Evolutionary conservation across 148 eudicot species (phyloP).

Genomic region (Fallopia convolvulus): DNA sequence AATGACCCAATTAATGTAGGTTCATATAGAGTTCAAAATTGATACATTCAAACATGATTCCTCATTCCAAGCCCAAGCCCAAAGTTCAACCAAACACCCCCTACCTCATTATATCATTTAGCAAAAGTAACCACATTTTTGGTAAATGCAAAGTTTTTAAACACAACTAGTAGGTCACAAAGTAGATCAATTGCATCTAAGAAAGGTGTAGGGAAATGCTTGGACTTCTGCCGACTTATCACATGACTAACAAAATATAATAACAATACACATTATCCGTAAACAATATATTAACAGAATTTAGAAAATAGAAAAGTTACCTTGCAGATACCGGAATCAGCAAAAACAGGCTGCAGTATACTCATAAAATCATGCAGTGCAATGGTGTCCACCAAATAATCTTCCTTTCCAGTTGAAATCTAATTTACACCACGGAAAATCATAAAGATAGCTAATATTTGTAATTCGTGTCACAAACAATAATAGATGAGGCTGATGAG

Average conservation of each 20-base stretch:
- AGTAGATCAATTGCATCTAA: neutral
- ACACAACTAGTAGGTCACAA: neutral
- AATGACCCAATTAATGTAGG: neutral
- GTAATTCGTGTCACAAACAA: neutral
- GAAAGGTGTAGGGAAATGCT: neutral
- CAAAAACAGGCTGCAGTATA: constrained; percentile 69
- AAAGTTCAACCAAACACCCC: neutral
- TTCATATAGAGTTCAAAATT: neutral
- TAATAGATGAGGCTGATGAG: neutral
- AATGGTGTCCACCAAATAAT: constrained; percentile 84
- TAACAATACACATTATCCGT: neutral
- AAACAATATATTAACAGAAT: neutral
- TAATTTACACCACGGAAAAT: constrained; percentile 15
- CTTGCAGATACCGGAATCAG: constrained; percentile 79
- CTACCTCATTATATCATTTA: neutral
- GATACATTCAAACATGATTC: neutral
- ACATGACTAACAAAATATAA: neutral
- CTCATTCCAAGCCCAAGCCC: neutral
- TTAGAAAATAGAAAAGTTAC: constrained; percentile 24
- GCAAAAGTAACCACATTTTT: neutral
- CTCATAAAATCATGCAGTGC: constrained; percentile 72
- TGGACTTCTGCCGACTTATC: neutral
- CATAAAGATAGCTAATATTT: neutral
- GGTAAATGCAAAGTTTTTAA: neutral
- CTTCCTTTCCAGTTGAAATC: constrained; percentile 74